Base-by-base conservation (phyloP, 352 stramenopile genomes). In the Globisporangium radiosum region DNA sequence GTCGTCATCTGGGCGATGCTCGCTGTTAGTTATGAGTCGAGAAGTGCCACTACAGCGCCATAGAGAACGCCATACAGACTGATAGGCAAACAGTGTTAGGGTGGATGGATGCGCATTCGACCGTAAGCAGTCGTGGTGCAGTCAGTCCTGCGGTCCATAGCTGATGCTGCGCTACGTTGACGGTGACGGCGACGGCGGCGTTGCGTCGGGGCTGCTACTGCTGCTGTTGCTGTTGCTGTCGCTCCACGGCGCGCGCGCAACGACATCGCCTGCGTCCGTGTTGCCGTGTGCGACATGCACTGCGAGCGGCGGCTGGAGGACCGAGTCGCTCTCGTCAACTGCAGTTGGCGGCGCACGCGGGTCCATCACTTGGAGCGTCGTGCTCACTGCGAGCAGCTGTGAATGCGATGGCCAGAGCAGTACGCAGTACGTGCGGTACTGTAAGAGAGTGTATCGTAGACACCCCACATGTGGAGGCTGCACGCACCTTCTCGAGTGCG, bases 1-100 rank as follows among this genome's bases (percentile, higher is more conserved):
- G 61, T 71, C 8, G 85, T 86, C 15, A 71, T 68, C 45, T 97
- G 88, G 88, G 62, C 90, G 52, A 95, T 97, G 88, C 57, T 96
- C 10, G 87, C 84, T 3, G 83, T 82, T 25, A 87, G 74, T 55
- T 90, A 88, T 52, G 67, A 75, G 51, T 80, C 75, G 37, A 54
- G 38, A 9, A 56, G 4, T 15, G 48, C 14, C 38, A 52, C 25
- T 15, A 38, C n/a, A 25, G 25, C 25, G 25, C 25, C 25, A 25
- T 25, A 25, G 25, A 1, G 25, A 25, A 25, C 25, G 0, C 25
- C 25, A 25, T 25, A 25, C 25, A 25, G 25, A 25, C 25, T 25
- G 25, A 25, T 2, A 14, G 11, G 17, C 10, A 54, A 57, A 11
- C 7, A 19, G 9, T 40, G 52, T 8, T 5, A 13, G n/a, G 15